phyloP scores from a whole-genome alignment of 129 eudicot genomes.

The Kitagawia praeruptora region DNA sequence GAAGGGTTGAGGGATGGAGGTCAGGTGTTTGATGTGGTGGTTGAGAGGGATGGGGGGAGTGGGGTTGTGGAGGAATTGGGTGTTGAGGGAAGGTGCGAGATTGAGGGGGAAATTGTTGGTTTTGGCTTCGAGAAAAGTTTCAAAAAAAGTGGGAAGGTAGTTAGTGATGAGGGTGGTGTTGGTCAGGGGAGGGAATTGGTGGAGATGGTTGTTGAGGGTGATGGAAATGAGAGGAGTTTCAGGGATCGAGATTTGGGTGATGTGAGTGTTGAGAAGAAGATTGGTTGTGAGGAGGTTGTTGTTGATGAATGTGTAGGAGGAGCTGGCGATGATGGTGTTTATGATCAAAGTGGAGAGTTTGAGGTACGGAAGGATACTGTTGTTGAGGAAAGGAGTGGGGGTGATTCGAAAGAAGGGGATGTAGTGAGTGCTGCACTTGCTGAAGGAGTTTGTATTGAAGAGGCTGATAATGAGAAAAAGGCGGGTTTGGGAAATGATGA shows the following conservation, averaged over 20 bases:
- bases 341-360: conserved; percentile 3
- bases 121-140: background rate
- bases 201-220: conserved; percentile 3
- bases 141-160: background rate
- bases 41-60: background rate
- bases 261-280: background rate
- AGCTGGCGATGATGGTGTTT: background rate
- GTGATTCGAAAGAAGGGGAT: background rate
- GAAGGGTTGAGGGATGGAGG: background rate
- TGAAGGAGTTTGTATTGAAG: background rate
- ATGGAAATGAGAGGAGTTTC: background rate
- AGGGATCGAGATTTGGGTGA: background rate
- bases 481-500: background rate
- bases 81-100: background rate
- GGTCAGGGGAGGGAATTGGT: background rate
- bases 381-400: background rate
- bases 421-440: background rate
- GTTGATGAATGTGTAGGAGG: background rate
- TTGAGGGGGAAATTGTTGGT: background rate
- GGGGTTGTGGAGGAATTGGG: background rate
- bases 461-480: conserved; percentile 3
- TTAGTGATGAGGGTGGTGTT: conserved; percentile 4
- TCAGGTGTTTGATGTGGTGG: background rate
- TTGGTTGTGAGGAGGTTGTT: background rate
- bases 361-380: background rate